These are phyloP conservation scores for Mariannaea sp. DNA, from an alignment of 2,329 filamentous ascomycete species.

Conservation along the genomic window DNA sequence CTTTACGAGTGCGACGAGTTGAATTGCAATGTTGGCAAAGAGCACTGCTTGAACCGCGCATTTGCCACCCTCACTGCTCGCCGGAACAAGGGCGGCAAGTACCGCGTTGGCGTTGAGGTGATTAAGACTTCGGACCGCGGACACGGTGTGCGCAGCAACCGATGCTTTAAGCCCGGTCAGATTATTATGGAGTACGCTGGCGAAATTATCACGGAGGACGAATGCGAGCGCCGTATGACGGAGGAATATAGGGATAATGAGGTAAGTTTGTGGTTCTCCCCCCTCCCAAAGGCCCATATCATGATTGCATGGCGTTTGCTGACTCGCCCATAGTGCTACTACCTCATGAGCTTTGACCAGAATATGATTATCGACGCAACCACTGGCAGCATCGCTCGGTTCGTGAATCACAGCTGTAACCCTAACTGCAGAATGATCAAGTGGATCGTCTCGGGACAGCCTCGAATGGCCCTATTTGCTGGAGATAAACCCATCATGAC, in stretches of 20 bases:
- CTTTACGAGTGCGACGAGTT: constrained; percentile 92
- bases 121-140: constrained; percentile 88
- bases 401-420: constrained; percentile 96
- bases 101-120: constrained; percentile 91
- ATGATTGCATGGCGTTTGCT: constrained; percentile 5
- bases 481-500: constrained; percentile 89
- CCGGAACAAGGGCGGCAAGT: constrained; percentile 79
- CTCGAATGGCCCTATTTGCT: constrained; percentile 95
- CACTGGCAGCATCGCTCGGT: constrained; percentile 92
- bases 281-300: background rate
- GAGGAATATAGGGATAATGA: constrained; percentile 92
- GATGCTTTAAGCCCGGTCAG: constrained; percentile 84
- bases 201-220: constrained; percentile 93
- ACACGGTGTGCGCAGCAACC: constrained; percentile 88
- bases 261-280: constrained; percentile 56
- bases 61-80: constrained; percentile 81
- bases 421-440: constrained; percentile 99
- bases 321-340: constrained; percentile 74
- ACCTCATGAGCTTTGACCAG: constrained; percentile 97
- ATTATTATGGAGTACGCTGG: constrained; percentile 99
- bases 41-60: constrained; percentile 80
- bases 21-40: constrained; percentile 82
- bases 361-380: constrained; percentile 99
- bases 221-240: constrained; percentile 93
- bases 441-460: constrained; percentile 92